These are phyloP conservation scores for Boletus sp. DNA, from an alignment of 768 basidiomycete species.

Conservation along the genomic window DNA sequence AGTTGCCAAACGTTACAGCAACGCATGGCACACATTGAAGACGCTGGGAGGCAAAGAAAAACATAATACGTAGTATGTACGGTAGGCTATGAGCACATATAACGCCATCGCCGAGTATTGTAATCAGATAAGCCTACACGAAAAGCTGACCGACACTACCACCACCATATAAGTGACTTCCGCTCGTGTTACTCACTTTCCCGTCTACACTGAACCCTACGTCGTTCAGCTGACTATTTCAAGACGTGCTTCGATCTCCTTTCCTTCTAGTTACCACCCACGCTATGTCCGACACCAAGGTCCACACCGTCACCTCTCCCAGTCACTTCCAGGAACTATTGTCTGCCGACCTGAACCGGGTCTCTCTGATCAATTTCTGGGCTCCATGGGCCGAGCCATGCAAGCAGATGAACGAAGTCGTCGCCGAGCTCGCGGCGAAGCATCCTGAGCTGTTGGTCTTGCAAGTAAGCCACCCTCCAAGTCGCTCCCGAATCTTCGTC, in stretches of 20 bases:
- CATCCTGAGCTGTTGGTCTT: conserved; percentile 69
- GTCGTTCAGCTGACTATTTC: not conserved
- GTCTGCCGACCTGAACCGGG: conserved; percentile 68
- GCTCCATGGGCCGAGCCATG: conserved; percentile 92
- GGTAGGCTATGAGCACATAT: not conserved
- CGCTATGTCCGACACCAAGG: conserved; percentile 35
- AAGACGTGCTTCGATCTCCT: not conserved
- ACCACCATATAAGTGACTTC: no score
- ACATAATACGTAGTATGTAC: no score
- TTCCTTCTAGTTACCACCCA: not conserved
- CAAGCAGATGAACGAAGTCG: conserved; percentile 80
- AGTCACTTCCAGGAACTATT: conserved; percentile 73
- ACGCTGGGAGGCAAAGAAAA: not conserved
- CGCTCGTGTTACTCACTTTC: not conserved
- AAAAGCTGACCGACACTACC: not conserved
- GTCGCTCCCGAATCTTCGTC: not conserved
- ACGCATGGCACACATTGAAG: not conserved
- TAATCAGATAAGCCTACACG: not conserved
- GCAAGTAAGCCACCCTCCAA: conserved; percentile 47
- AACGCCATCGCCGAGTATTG: not conserved
- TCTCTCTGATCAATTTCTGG: conserved; percentile 93
- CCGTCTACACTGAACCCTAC: not conserved
- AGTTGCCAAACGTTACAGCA: no score
- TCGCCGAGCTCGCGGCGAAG: conserved; percentile 68
- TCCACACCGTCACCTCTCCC: conserved; percentile 53